Conservation (phyloP, 78 protist genomes). For the Fonticula alba region DNA sequence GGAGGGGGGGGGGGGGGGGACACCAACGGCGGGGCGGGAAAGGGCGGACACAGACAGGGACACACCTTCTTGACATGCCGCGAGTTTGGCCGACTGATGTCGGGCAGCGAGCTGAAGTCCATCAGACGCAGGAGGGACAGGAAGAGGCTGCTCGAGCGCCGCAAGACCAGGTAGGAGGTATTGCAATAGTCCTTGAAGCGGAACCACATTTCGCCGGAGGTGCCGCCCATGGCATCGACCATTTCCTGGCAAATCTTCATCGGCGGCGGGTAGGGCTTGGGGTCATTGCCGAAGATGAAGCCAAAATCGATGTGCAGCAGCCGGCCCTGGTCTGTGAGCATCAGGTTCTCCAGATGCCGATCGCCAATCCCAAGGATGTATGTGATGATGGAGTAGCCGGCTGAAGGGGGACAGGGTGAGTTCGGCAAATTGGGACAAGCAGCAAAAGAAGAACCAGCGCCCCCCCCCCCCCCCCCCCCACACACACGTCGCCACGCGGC, state of each 20-base stretch:
- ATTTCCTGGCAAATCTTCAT: constrained; percentile 76
- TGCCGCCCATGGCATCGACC: constrained; percentile 93
- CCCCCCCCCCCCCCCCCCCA: no score
- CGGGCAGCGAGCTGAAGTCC: no score
- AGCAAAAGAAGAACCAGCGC: not conserved
- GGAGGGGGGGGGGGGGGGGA: not conserved
- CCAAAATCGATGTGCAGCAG: constrained; percentile 95
- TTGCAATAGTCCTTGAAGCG: constrained; percentile 60
- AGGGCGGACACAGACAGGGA: no score
- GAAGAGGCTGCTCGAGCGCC: constrained; percentile 64
- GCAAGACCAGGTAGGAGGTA: constrained; percentile 69
- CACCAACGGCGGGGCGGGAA: no score
- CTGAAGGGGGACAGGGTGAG: constrained; percentile 9
- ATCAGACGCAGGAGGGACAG: constrained; percentile 73
- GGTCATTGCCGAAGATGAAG: constrained; percentile 81
- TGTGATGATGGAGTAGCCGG: constrained; percentile 90
- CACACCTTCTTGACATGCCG: no score
- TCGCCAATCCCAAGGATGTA: constrained; percentile 88
- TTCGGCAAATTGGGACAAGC: not conserved
- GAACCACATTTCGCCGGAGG: constrained; percentile 28
- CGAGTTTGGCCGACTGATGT: no score
- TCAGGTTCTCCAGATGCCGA: constrained; percentile 77
- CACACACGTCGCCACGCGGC: not conserved
- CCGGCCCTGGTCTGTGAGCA: constrained; percentile 52
- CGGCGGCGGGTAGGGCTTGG: constrained; percentile 86